A percentile compares a stretch with the other conserved stretches of the same genome.
These are phyloP conservation scores for Xylariaceae sp. DNA, from an alignment of 2,329 filamentous ascomycete species.

Conservation along the genomic window DNA sequence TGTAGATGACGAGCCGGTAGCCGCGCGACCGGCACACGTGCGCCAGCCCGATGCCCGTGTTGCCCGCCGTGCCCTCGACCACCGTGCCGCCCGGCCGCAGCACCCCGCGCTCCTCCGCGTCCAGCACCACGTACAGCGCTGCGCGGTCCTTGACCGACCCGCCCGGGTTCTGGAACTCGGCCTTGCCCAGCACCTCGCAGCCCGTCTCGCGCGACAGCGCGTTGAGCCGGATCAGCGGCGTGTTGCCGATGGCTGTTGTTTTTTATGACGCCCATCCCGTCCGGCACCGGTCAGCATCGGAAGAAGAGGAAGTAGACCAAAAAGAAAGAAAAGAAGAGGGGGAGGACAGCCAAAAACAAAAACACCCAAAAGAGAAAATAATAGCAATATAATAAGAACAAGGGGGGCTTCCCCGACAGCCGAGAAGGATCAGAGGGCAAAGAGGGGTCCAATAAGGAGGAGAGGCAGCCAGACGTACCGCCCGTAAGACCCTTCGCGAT, in stretches of 20 bases:
- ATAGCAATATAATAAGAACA: neutral
- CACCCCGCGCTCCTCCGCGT: conserved; percentile 83
- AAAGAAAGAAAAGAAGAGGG: neutral
- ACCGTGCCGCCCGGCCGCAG: conserved; percentile 84
- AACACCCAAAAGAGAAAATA: conserved; percentile 1
- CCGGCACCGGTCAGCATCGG: no score
- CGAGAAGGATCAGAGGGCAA: neutral
- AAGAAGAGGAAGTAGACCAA: no score
- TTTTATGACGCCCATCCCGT: neutral
- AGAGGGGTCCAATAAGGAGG: no score
- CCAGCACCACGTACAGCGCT: conserved; percentile 85
- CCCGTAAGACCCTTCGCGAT: conserved; percentile 71
- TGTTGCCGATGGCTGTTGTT: conserved; percentile 83
- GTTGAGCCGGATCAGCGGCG: conserved; percentile 85
- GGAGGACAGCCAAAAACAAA: neutral
- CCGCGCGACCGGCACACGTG: conserved; percentile 90
- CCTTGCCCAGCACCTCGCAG: conserved; percentile 91
- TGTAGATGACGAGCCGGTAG: conserved; percentile 97
- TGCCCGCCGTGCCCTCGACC: conserved; percentile 93
- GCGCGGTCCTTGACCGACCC: conserved; percentile 93
- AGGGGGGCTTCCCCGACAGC: neutral
- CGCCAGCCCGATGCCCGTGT: conserved; percentile 94
- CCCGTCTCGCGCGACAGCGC: conserved; percentile 82
- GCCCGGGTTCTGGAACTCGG: conserved; percentile 97
- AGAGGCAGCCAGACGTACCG: conserved; percentile 44